Conservation (phyloP, 345 rosid genomes). For the Gossypium stocksii region DNA sequence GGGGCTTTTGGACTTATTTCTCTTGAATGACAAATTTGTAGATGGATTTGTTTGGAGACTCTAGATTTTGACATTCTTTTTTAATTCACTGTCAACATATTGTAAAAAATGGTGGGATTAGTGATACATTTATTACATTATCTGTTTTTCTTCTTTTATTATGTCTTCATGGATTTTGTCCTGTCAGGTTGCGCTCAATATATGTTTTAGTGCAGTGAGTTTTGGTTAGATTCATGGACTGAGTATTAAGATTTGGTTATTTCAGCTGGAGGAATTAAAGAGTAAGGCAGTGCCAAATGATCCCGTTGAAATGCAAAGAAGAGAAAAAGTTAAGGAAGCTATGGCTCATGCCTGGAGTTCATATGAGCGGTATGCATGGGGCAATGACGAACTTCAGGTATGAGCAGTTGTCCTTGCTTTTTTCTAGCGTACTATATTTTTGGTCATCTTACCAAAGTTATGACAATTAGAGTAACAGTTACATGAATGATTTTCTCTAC, state of each 20-base stretch:
- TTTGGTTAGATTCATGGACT: background rate
- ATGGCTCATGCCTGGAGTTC: constrained; percentile 99
- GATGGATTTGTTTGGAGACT: background rate
- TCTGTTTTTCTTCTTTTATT: background rate
- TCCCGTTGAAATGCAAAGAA: constrained; percentile 58
- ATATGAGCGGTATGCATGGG: constrained; percentile 98
- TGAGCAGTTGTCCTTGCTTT: background rate
- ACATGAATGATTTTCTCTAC: too few species aligned
- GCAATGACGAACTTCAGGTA: constrained; percentile 96
- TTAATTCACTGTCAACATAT: background rate
- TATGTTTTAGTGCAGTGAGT: background rate
- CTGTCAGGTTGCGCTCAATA: background rate
- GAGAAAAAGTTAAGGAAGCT: constrained; percentile 91
- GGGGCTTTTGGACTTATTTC: background rate
- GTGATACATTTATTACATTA: background rate
- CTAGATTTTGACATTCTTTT: background rate
- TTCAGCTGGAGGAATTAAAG: constrained; percentile 18
- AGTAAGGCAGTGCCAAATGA: constrained; percentile 19
- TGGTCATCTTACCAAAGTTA: background rate
- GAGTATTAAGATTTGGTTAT: background rate
- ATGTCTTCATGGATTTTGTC: background rate
- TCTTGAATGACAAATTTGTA: background rate
- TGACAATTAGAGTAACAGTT: background rate
- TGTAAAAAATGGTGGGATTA: background rate
- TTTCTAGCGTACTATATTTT: background rate